Evolutionary conservation across 495 filamentous ascomycete genomes (phyloP).

Genomic region (Penicillium maclennaniae): DNA sequence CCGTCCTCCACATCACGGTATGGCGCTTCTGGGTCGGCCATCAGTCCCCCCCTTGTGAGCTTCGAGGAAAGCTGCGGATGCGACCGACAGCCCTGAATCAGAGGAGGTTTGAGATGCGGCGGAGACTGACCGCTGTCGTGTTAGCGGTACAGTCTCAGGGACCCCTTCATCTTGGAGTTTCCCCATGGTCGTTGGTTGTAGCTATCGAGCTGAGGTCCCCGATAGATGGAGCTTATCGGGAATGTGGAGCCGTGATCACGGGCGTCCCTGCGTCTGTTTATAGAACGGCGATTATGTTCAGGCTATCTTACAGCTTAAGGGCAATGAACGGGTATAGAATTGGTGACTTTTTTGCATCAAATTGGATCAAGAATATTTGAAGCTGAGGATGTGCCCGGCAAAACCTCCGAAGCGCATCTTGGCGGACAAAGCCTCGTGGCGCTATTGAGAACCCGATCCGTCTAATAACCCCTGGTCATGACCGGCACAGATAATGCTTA

Average conservation of each 20-base stretch:
- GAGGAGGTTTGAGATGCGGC: constrained; percentile 30
- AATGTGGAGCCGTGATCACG: constrained; percentile 8
- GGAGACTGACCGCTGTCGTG: constrained; percentile 26
- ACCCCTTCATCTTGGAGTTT: constrained; percentile 25
- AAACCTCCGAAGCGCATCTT: background rate
- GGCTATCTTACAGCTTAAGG: background rate
- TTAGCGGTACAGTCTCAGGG: constrained; percentile 27
- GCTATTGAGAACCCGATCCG: constrained; percentile 2
- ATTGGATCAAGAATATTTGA: background rate
- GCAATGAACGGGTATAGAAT: background rate
- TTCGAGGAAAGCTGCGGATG: constrained; percentile 30
- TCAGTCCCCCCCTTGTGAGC: constrained; percentile 21
- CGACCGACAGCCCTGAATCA: constrained; percentile 39
- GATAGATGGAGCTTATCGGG: constrained; percentile 15
- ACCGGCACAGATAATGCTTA: no score
- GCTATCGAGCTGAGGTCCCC: constrained; percentile 5
- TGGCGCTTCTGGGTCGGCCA: constrained; percentile 13
- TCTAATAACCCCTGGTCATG: background rate
- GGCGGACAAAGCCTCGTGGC: constrained; percentile 2
- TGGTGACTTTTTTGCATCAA: no score
- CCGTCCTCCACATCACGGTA: constrained; percentile 43
- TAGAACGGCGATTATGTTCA: background rate
- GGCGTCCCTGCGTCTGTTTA: background rate
- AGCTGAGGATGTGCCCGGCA: background rate
- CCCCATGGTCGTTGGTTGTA: constrained; percentile 28